phyloP scores from a whole-genome alignment of 495 filamentous ascomycete genomes.

The Schizothecium vesticola region DNA sequence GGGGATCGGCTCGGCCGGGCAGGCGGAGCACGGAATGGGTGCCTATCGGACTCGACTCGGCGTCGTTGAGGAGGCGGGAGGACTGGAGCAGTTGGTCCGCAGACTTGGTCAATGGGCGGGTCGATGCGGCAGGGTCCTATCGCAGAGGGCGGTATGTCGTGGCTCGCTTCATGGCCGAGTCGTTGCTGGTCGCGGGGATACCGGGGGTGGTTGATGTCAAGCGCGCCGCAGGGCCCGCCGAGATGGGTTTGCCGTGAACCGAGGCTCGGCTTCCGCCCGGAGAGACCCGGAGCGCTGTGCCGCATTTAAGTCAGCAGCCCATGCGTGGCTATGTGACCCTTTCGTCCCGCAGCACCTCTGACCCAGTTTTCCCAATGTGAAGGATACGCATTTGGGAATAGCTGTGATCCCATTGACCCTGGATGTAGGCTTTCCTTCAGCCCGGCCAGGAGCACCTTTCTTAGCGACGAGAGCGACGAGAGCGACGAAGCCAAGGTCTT shows the following conservation, averaged over 20 bases:
- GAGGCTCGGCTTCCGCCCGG: background rate
- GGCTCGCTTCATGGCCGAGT: background rate
- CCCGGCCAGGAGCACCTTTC: no score
- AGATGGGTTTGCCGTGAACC: background rate
- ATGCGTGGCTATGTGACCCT: no score
- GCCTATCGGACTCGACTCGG: background rate
- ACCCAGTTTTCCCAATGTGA: no score
- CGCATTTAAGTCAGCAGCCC: background rate
- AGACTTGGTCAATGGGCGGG: background rate
- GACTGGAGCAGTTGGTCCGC: background rate
- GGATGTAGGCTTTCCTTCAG: background rate
- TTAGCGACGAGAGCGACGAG: background rate
- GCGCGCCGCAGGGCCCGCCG: background rate
- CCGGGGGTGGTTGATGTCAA: background rate
- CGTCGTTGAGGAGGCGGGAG: background rate
- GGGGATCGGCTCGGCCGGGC: background rate
- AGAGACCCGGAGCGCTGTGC: background rate
- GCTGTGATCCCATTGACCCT: no score
- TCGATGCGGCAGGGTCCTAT: background rate
- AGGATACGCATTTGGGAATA: background rate
- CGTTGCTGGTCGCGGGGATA: background rate
- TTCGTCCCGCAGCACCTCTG: no score
- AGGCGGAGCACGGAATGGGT: background rate
- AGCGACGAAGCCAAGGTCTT: background rate
- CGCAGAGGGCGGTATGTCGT: background rate